Evolutionary conservation across 2,329 filamentous ascomycete genomes (phyloP).

Genomic region (Xylariales sp.): DNA sequence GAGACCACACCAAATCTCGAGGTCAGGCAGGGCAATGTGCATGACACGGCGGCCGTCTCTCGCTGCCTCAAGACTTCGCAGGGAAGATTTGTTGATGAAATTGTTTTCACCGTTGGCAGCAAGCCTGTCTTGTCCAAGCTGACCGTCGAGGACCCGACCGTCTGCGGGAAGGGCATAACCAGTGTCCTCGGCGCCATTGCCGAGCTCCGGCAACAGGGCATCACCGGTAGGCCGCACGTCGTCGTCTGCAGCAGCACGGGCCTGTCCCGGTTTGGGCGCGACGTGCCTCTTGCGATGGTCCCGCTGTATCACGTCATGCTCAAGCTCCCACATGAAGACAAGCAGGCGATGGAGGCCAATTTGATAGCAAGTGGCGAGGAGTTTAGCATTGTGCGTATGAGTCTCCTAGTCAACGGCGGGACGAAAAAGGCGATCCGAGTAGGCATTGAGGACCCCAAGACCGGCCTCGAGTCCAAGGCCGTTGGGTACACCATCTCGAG

Average conservation of each 20-base stretch:
- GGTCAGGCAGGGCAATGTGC: constrained; percentile 43
- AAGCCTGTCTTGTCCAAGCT: constrained; percentile 27
- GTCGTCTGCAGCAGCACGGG: constrained; percentile 39
- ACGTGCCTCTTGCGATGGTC: constrained; percentile 36
- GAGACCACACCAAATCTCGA: constrained; percentile 31
- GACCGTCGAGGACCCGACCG: constrained; percentile 38
- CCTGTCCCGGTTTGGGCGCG: constrained; percentile 31
- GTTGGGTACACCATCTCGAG: constrained; percentile 44
- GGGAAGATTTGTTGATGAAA: constrained; percentile 35
- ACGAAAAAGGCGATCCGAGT: constrained; percentile 26
- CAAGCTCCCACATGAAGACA: constrained; percentile 40
- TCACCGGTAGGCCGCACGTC: constrained; percentile 29
- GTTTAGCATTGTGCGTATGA: constrained; percentile 35
- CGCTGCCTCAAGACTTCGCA: constrained; percentile 28
- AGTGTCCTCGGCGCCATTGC: constrained; percentile 37
- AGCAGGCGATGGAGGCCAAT: constrained; percentile 39
- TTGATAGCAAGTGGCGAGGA: constrained; percentile 25
- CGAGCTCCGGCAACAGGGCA: constrained; percentile 22
- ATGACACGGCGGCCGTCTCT: constrained; percentile 33
- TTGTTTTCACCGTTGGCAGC: constrained; percentile 46
- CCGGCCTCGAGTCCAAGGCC: constrained; percentile 27
- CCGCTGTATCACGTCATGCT: constrained; percentile 41
- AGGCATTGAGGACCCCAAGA: constrained; percentile 34
- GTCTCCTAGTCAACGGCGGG: constrained; percentile 29
- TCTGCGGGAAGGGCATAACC: constrained; percentile 42